Conservation (phyloP, 2,329 filamentous ascomycete species). For the Colletotrichum viniferum region DNA sequence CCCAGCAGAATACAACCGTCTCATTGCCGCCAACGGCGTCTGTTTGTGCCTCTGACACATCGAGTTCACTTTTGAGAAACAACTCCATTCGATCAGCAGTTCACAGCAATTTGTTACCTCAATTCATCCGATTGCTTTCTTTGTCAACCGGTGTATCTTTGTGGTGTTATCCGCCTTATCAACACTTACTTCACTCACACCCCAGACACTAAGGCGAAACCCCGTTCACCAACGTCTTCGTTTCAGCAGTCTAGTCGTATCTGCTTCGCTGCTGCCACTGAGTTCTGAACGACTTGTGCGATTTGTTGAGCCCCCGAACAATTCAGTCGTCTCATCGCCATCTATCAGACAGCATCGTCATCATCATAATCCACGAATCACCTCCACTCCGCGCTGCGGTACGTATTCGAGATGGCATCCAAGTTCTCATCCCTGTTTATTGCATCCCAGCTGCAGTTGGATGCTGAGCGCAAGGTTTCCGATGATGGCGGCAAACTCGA, state of each 20-base stretch:
- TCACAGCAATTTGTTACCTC: not conserved
- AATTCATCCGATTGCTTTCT: not conserved
- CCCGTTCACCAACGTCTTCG: not conserved
- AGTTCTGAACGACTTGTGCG: not conserved
- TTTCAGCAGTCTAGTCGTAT: not conserved
- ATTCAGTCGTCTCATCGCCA: not conserved
- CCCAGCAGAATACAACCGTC: not conserved
- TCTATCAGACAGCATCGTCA: not conserved
- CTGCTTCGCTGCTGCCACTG: not conserved
- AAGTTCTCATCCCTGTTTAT: conserved; percentile 4
- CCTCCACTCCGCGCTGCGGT: not conserved
- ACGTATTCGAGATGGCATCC: not conserved
- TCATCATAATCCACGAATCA: not conserved
- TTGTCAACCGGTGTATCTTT: not conserved
- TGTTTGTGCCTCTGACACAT: not conserved
- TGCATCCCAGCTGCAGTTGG: not conserved
- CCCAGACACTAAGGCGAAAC: not conserved
- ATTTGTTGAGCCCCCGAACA: not conserved
- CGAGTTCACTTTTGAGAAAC: not conserved
- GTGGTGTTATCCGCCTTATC: not conserved
- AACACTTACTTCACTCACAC: not conserved
- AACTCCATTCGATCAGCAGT: not conserved
- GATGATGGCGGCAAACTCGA: conserved; percentile 9
- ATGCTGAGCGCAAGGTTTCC: not conserved
- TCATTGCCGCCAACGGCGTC: not conserved